Conservation (phyloP, 1,139 yeast genomes). For the Zygosaccharomyces pseudobailii region DNA sequence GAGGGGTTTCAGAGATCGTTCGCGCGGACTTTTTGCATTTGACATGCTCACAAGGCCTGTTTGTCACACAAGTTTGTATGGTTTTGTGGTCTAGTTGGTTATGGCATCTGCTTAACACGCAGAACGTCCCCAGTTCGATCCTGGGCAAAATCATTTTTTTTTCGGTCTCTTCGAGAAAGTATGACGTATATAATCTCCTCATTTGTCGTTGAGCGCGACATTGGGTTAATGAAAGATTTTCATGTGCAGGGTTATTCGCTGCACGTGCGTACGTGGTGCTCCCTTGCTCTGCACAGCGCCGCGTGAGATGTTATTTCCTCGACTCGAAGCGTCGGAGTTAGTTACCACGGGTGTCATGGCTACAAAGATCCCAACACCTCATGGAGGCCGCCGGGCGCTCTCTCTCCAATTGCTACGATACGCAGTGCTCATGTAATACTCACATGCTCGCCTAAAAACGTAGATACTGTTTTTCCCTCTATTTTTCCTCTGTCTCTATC, state of each 20-base stretch:
- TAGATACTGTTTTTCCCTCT: too few species aligned
- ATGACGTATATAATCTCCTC: too few species aligned
- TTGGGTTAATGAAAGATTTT: too few species aligned
- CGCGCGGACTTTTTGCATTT: too few species aligned
- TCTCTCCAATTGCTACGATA: neutral
- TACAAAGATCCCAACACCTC: neutral
- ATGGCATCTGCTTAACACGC: slow-evolving; percentile 99
- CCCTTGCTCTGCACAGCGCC: too few species aligned
- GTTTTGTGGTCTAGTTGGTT: slow-evolving; percentile 89
- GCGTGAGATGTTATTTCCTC: neutral
- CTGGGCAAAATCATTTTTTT: slow-evolving; percentile 83
- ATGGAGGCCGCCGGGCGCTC: neutral
- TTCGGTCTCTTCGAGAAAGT: neutral
- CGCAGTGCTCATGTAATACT: neutral
- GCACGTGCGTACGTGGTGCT: too few species aligned
- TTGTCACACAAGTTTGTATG: neutral
- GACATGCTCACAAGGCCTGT: neutral
- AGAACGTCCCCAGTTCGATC: slow-evolving; percentile 99
- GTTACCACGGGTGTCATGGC: neutral
- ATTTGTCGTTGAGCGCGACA: too few species aligned
- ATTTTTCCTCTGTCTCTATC: neutral
- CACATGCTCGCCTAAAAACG: too few species aligned
- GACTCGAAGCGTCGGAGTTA: neutral
- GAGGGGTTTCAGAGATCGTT: too few species aligned
- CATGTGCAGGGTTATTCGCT: too few species aligned